These are phyloP conservation scores for Laguncularia racemosa DNA, from an alignment of 345 rosid species.

Conservation along the genomic window DNA sequence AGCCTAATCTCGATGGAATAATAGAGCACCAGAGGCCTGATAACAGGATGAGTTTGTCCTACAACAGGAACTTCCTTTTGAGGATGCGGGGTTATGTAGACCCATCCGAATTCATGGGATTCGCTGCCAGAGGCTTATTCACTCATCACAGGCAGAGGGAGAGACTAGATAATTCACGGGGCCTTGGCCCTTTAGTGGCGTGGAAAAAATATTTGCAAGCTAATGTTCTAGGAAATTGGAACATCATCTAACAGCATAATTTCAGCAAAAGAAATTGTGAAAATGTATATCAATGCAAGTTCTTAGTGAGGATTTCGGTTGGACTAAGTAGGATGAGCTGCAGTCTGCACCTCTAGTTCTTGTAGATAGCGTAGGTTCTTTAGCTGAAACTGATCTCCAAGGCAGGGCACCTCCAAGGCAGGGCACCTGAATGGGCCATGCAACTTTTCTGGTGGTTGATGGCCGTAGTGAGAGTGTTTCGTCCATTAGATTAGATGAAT, in stretches of 20 bases:
- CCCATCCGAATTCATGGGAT: slow-evolving; percentile 60
- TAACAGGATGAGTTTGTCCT: slow-evolving; percentile 23
- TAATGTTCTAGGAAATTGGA: slow-evolving; percentile 22
- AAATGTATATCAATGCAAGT: too few relatives aligned
- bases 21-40: slow-evolving; percentile 11
- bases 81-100: slow-evolving; percentile 46
- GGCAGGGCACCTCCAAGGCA: too few relatives aligned
- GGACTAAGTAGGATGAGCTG: too few relatives aligned
- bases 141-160: slow-evolving; percentile 10
- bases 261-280: too few relatives aligned
- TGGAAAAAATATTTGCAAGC: slow-evolving; percentile 50
- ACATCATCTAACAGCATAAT: slow-evolving; percentile 10
- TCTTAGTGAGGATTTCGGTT: too few relatives aligned
- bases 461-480: too few relatives aligned
- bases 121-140: slow-evolving; percentile 70
- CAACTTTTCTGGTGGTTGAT: too few relatives aligned
- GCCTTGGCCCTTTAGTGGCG: slow-evolving; percentile 34
- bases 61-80: slow-evolving; percentile 27
- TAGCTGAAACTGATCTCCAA: too few relatives aligned
- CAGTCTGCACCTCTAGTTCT: too few relatives aligned
- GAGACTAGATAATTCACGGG: slow-evolving; percentile 3
- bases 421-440: too few relatives aligned
- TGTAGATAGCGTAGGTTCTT: too few relatives aligned
- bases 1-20: not conserved
- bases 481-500: too few relatives aligned